A percentile compares a stretch with the other conserved stretches of the same genome.
These are phyloP conservation scores for Penicillium thymicola DNA, from an alignment of 2,329 filamentous ascomycete species.

Conservation along the genomic window DNA sequence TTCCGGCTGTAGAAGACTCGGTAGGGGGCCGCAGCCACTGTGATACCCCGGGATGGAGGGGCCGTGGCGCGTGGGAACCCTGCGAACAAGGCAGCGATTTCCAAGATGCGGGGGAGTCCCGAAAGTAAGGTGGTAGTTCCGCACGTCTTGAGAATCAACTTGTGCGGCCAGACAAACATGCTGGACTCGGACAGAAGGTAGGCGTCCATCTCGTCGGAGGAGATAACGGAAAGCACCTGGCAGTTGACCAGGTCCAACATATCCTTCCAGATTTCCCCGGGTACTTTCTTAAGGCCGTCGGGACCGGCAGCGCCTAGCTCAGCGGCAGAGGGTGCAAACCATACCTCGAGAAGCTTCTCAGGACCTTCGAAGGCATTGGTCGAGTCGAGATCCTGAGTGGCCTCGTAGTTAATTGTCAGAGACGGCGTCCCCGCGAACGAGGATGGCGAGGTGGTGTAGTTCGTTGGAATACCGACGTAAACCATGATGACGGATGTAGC, in stretches of 20 bases:
- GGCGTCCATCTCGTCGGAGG: conserved; percentile 90
- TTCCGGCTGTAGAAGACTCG: conserved; percentile 98
- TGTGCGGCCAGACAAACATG: conserved; percentile 99
- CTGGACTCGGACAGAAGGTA: conserved; percentile 97
- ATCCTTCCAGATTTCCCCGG: conserved; percentile 81
- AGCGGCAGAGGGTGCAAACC: conserved; percentile 81
- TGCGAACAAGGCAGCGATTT: conserved; percentile 81
- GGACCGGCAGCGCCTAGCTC: conserved; percentile 66
- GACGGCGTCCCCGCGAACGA: conserved; percentile 75
- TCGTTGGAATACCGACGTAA: conserved; percentile 72
- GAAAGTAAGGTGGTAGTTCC: conserved; percentile 92
- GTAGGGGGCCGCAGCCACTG: conserved; percentile 80
- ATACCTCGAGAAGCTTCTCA: conserved; percentile 97
- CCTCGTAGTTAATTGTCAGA: conserved; percentile 94
- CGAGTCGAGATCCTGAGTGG: conserved; percentile 87
- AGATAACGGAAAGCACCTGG: conserved; percentile 91
- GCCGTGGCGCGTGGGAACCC: conserved; percentile 83
- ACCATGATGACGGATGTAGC: conserved; percentile 60
- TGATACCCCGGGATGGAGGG: conserved; percentile 62
- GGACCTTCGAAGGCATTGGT: conserved; percentile 96
- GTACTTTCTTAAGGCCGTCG: conserved; percentile 80
- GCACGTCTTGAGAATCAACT: conserved; percentile 97
- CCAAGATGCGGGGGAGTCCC: conserved; percentile 83
- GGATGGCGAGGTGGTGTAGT: conserved; percentile 79
- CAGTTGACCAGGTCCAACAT: conserved; percentile 99